These are phyloP conservation scores for Lipomyces kockii DNA, from an alignment of 805 yeast species.

Conservation along the genomic window DNA sequence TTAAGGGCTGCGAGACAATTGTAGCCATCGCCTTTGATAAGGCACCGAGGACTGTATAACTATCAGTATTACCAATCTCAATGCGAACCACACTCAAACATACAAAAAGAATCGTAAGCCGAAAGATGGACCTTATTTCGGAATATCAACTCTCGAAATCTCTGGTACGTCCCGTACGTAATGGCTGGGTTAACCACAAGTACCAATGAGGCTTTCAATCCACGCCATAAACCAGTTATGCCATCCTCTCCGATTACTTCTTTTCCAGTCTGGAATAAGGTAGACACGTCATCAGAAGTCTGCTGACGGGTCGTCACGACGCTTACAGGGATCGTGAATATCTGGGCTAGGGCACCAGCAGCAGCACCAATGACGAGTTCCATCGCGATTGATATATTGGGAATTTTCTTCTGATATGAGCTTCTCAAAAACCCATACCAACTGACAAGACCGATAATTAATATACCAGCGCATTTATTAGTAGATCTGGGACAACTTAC, in stretches of 20 bases:
- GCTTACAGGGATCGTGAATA: conserved; percentile 80
- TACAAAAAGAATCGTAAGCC: conserved; percentile 33
- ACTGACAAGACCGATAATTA: conserved; percentile 22
- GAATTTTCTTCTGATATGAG: conserved; percentile 54
- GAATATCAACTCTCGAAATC: conserved; percentile 52
- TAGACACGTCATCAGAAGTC: conserved; percentile 37
- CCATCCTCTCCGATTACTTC: conserved; percentile 69
- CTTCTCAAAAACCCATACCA: conserved; percentile 80
- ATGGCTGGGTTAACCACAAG: conserved; percentile 83
- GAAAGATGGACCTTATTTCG: conserved; percentile 19
- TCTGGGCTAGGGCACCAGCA: conserved; percentile 81
- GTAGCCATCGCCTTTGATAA: conserved; percentile 81
- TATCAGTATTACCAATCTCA: neutral
- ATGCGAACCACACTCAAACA: neutral
- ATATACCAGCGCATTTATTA: neutral
- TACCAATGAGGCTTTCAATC: conserved; percentile 77
- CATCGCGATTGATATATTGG: conserved; percentile 57
- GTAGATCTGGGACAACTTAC: conserved; percentile 15
- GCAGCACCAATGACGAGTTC: conserved; percentile 76
- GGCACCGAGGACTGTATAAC: conserved; percentile 73
- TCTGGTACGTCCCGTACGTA: conserved; percentile 80
- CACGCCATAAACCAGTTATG: conserved; percentile 76
- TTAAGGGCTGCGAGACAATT: conserved; percentile 78
- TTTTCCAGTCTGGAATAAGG: conserved; percentile 51
- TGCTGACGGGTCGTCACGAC: conserved; percentile 70